Percentiles rank a stretch among this genome's conserved stretches.
Conservation (phyloP, 2,329 filamentous ascomycete genomes). For the Botryosphaeria dothidea region DNA sequence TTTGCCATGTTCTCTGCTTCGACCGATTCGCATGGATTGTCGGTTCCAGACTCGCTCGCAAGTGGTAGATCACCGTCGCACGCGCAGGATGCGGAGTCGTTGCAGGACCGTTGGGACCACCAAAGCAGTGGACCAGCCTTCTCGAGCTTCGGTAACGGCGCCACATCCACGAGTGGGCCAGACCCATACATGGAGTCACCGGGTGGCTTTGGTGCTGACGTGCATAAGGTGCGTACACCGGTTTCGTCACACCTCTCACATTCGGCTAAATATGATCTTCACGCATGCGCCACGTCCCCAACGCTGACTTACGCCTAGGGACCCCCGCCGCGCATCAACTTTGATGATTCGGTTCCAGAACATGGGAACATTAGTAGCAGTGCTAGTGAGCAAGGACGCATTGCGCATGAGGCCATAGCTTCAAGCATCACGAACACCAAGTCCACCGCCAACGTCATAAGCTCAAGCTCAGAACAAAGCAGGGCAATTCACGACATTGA, state of each 20-base stretch:
- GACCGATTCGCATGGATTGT: constrained; percentile 56
- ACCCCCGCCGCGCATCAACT: constrained; percentile 16
- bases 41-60: constrained; percentile 53
- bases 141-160: constrained; percentile 35
- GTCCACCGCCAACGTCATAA: constrained; percentile 5
- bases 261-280: constrained; percentile 13
- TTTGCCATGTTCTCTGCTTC: constrained; percentile 66
- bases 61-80: constrained; percentile 32
- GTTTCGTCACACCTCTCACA: constrained; percentile 10
- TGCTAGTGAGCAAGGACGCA: constrained; percentile 14
- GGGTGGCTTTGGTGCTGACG: constrained; percentile 12
- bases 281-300: constrained; percentile 16
- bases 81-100: constrained; percentile 28
- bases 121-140: constrained; percentile 23
- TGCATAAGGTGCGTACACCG: constrained; percentile 20
- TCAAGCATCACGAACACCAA: constrained; percentile 4
- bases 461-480: constrained; percentile 16
- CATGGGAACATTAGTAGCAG: constrained; percentile 15
- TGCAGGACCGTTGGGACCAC: constrained; percentile 32
- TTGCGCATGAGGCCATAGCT: constrained; percentile 12
- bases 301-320: constrained; percentile 16
- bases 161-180: constrained; percentile 13
- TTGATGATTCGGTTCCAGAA: constrained; percentile 16
- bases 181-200: constrained; percentile 16
- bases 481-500: constrained; percentile 40